Evolutionary conservation across 306 rosid species (phyloP).

Genomic region (Rubus parviflorus): DNA sequence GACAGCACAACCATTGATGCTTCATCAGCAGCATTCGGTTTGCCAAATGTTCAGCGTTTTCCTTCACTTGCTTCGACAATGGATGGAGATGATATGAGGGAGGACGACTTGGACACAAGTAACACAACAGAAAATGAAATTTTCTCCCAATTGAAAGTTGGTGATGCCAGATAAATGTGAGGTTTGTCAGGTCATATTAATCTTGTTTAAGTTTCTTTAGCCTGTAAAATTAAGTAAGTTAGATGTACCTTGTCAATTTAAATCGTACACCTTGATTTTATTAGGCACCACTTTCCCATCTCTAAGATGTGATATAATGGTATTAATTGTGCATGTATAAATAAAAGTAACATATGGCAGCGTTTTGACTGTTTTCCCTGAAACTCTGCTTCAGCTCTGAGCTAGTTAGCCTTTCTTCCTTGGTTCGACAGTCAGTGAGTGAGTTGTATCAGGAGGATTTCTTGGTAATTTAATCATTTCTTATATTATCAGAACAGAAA

Average conservation of each 20-base stretch:
- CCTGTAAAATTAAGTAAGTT: not conserved
- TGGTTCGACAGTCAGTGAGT: not conserved
- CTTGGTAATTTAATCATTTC: not conserved
- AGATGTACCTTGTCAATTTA: not conserved
- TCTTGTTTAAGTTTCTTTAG: not conserved
- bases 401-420: not conserved
- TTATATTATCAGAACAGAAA: not conserved
- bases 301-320: not conserved
- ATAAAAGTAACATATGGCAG: not conserved
- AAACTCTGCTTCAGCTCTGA: not conserved
- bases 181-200: not conserved
- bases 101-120: not conserved
- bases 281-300: not conserved
- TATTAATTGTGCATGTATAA: not conserved
- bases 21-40: slow-evolving; percentile 23
- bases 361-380: not conserved
- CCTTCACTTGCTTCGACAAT: slow-evolving; percentile 27
- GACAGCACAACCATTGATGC: slow-evolving; percentile 35
- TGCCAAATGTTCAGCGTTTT: slow-evolving; percentile 22
- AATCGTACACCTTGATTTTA: not conserved
- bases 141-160: slow-evolving; percentile 35
- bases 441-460: not conserved
- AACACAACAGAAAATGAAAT: slow-evolving; percentile 16
- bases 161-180: slow-evolving; percentile 28
- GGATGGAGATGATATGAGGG: slow-evolving; percentile 18